Evolutionary conservation across 1,284 basidiomycete genomes (phyloP), one percentile per base, ranked within the genome.

Genomic region (Porogramme epimiltina): DNA sequence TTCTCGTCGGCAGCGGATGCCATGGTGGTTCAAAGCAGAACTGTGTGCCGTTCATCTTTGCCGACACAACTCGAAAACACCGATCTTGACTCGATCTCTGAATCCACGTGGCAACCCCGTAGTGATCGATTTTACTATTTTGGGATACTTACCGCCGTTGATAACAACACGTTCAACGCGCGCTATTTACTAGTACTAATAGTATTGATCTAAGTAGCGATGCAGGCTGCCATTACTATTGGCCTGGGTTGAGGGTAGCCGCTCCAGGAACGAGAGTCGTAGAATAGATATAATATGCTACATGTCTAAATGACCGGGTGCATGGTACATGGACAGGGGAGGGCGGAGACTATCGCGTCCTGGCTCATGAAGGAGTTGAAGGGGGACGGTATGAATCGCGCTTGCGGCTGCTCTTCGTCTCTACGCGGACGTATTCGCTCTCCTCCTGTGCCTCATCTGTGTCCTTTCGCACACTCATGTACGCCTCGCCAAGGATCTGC

Each of bases 401-500:
- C 60, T 63, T 62, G n/a, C 66, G 63, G 65, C 84, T 87, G 48
- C 62, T 76, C 73, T 79, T 85, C 33, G 89, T 93, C 58, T 95
- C 92, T 28, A 95, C 78, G 60, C 83, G 80, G 47, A 95, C 92
- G 63, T 93, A 95, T 60, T 94, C 92, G 56, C 80, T 79, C 61
- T 90, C 88, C 47, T 82, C 84, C 13, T 65, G 67, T 24, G 56
- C 58, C 36, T 76, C 75, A 9, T 74, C 70, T n/a, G 79, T 75
- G 18, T 81, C 89, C 71, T 93, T 93, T 70, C 78, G 80, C 19
- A 92, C 89, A 19, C 66, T 64, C 66, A 82, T 73, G 63, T 85
- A 91, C 18, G 87, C 84, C 53, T 89, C 86, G 1, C 93, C 93
- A 31, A 97, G 78, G 39, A 95, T 84, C 63, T 91, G 89, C 60